Base-by-base conservation (phyloP, 1,139 yeast species). In the Scheffersomyces cryptocercus region DNA sequence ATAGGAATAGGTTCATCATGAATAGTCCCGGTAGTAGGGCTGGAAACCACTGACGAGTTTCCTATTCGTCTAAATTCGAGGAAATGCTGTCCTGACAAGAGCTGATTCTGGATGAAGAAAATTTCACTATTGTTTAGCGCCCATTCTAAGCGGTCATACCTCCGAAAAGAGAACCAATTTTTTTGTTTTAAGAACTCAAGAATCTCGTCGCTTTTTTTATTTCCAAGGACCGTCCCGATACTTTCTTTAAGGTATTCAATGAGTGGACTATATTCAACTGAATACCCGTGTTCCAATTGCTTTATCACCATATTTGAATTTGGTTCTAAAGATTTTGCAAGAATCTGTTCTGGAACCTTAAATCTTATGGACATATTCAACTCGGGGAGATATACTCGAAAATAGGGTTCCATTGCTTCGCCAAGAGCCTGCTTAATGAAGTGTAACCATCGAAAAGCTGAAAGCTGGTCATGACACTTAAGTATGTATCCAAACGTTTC, bases 81-180 rank as follows among this genome's bases (percentile, higher is more conserved):
- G 42, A 72, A 79, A 29, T 55, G 62, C 1, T 41, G 36, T 2
- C 50, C 43, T 13, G 56, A 45, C 24, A 62, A 49, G 3, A 71
- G 54, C 30, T 61, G 65, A 41, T 68, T 62, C 44, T 65, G 65
- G 29, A 69, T 52, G 43, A 52, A 62, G 26, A 83, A 69, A 4
- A 73, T 53, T 42, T 80, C 79, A 34, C 76, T 69, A 37, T 76
- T 73, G 35, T 82, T 84, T 38, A 73, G 62, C 8, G 83, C 64
- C 96, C 96, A 89, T 53, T 88, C 95, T 10, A 88, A 55, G 30
- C 90, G 67, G 59, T 88, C 96, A 57, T 84, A 88, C 39, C 79
- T 70, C 48, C 82, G 79, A 73, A 86, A 54, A 77, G 85, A 59
- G 73, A 76, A 47, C 87, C 88, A 57, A 53, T 72, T 61, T 15